phyloP scores from a whole-genome alignment of 257 asterid genomes.

The Nicotiana benthamiana region DNA sequence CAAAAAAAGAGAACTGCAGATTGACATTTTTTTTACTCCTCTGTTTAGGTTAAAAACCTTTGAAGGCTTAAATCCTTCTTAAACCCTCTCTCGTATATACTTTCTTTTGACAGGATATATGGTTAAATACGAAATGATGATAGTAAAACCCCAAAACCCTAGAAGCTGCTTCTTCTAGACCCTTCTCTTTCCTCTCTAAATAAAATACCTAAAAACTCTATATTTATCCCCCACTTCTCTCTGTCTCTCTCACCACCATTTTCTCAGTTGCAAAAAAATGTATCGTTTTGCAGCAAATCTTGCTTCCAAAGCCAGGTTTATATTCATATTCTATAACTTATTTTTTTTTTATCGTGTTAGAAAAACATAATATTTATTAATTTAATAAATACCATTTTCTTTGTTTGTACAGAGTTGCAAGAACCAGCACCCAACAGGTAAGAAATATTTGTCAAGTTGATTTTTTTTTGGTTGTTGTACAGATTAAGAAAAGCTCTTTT shows the following conservation, averaged over 20 bases:
- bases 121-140: background rate
- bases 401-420: constrained; percentile 29
- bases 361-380: background rate
- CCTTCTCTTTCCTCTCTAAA: constrained; percentile 33
- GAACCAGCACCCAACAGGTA: constrained; percentile 30
- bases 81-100: constrained; percentile 10
- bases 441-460: background rate
- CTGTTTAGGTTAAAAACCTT: no score
- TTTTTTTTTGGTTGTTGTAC: background rate
- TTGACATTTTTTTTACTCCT: no score
- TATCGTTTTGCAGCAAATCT: constrained; percentile 81
- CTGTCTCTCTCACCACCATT: background rate
- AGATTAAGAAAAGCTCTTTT: background rate
- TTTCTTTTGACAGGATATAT: background rate
- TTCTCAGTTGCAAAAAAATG: constrained; percentile 23
- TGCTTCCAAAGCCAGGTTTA: constrained; percentile 62
- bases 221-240: background rate
- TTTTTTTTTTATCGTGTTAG: background rate
- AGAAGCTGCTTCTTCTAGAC: constrained; percentile 52
- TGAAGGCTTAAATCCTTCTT: background rate
- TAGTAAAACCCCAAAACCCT: constrained; percentile 45
- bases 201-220: background rate
- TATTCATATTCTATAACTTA: background rate
- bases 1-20: no score
- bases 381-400: background rate